phyloP scores from a whole-genome alignment of 2,329 filamentous ascomycete genomes.

The Helotiales sp. region DNA sequence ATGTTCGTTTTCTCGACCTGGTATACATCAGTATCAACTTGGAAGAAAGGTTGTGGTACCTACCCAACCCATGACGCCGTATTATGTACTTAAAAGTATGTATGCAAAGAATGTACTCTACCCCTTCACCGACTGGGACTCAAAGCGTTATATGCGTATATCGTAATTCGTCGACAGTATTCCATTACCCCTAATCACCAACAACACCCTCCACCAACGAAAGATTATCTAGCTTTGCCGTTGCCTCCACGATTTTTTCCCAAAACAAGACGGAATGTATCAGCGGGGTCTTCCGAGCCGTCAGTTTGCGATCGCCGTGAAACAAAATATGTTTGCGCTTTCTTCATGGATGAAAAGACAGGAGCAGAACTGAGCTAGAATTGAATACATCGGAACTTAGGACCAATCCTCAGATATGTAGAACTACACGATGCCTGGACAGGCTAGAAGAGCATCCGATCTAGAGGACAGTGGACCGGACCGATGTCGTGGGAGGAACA shows the following conservation, averaged over 20 bases:
- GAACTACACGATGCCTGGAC: constrained; percentile 6
- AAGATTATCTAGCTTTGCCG: constrained; percentile 1
- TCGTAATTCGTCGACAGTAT: constrained; percentile 8
- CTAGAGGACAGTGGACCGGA: constrained; percentile 6
- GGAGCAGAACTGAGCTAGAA: neutral
- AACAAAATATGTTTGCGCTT: constrained; percentile 14
- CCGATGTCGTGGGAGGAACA: constrained; percentile 19
- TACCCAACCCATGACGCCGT: constrained; percentile 33
- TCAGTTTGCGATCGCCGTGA: constrained; percentile 11
- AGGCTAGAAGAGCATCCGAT: constrained; percentile 8
- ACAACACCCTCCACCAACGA: neutral
- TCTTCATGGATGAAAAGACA: neutral
- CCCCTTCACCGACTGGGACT: neutral
- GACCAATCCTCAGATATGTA: neutral
- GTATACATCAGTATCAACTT: constrained; percentile 5
- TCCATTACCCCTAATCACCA: constrained; percentile 12
- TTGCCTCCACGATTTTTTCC: neutral
- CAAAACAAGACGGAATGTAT: neutral
- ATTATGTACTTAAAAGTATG: constrained; percentile 18
- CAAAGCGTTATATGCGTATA: constrained; percentile 14
- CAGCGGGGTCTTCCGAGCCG: constrained; percentile 16
- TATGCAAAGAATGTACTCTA: constrained; percentile 5
- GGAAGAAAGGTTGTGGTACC: neutral
- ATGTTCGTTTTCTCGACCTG: constrained; percentile 35
- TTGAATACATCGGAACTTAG: constrained; percentile 5